Evolutionary conservation across 305 asterid species (phyloP).

Genomic region (Coffea humblotiana): DNA sequence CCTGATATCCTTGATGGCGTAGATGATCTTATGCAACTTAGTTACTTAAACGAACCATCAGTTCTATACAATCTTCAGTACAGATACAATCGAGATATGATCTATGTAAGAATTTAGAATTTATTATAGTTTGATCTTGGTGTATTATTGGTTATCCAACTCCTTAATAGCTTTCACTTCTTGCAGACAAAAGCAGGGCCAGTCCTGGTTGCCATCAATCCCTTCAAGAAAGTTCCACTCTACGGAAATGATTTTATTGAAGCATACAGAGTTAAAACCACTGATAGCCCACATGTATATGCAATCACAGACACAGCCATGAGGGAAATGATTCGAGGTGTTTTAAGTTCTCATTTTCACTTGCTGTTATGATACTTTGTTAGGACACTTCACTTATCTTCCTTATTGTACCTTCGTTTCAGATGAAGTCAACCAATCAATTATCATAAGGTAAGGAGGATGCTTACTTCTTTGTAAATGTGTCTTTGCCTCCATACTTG

Average conservation of each 20-base stretch:
- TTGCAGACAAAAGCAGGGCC: constrained; percentile 98
- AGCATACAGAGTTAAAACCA: constrained; percentile 77
- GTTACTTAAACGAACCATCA: constrained; percentile 94
- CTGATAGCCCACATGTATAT: constrained; percentile 84
- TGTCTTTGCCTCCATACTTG: constrained; percentile 5
- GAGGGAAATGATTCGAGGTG: constrained; percentile 97
- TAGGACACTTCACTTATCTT: constrained; percentile 14
- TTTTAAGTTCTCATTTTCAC: constrained; percentile 23
- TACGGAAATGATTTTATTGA: constrained; percentile 76
- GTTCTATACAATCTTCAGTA: constrained; percentile 90
- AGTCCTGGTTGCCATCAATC: constrained; percentile 90
- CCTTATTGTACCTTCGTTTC: constrained; percentile 36
- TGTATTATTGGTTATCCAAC: constrained; percentile 25
- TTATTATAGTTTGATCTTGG: constrained; percentile 13
- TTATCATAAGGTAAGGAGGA: constrained; percentile 79
- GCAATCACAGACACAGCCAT: constrained; percentile 96
- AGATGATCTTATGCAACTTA: constrained; percentile 95
- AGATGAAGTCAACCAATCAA: constrained; percentile 99
- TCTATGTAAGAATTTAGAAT: constrained; percentile 61
- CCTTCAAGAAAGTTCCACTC: constrained; percentile 81
- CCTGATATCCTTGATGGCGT: constrained; percentile 98
- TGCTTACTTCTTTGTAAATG: constrained; percentile 3
- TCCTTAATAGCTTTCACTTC: constrained; percentile 27
- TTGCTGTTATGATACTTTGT: constrained; percentile 6
- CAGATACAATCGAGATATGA: constrained; percentile 78